phyloP scores from a whole-genome alignment of 495 filamentous ascomycete species.

The Lophium mytilinum region DNA sequence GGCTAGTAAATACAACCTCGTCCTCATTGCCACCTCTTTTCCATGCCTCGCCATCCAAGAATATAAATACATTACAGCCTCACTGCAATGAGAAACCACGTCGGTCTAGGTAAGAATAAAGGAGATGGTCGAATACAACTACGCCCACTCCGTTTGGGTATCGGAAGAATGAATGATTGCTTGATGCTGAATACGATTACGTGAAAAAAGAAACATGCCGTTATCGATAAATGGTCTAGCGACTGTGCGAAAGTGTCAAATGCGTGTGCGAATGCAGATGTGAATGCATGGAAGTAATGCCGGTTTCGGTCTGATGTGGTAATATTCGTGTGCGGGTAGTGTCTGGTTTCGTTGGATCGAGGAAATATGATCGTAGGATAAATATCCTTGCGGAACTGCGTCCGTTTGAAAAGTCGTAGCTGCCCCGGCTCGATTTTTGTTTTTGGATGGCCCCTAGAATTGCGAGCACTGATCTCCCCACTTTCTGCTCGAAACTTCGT shows the following conservation, averaged over 20 bases:
- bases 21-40: no score
- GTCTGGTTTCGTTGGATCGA: background rate
- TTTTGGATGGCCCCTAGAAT: no score
- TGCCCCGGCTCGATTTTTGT: background rate
- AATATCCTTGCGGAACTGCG: background rate
- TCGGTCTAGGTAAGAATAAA: no score
- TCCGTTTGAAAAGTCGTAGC: background rate
- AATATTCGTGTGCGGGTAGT: background rate
- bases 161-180: background rate
- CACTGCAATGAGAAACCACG: no score
- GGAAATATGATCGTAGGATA: background rate
- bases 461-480: slow-evolving; percentile 21
- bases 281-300: background rate
- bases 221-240: background rate
- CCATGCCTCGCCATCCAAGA: no score
- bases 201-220: background rate
- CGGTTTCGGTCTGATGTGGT: background rate
- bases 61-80: no score
- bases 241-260: background rate
- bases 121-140: no score
- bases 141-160: background rate
- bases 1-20: no score
- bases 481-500: slow-evolving; percentile 13
- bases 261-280: background rate
- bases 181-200: background rate